These are phyloP conservation scores for Juncus effusus DNA, from an alignment of 176 grass and related monocot species.

Conservation along the genomic window DNA sequence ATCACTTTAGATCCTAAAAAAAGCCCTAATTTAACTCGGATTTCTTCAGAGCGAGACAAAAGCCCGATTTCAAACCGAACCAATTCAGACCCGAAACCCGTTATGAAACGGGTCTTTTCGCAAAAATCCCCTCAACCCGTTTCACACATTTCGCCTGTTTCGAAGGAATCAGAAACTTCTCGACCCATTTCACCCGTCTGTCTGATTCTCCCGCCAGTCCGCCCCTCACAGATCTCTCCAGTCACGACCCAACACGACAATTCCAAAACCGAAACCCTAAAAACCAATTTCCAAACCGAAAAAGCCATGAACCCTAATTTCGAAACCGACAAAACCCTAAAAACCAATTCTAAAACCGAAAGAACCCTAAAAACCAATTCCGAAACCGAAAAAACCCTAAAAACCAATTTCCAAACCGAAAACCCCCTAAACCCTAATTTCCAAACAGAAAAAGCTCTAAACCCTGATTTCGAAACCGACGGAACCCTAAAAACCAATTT, in stretches of 20 bases:
- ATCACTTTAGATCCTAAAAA: constrained; percentile 30
- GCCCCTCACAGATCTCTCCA: constrained; percentile 26
- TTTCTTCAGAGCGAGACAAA: constrained; percentile 35
- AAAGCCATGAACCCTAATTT: no score
- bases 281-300: neutral
- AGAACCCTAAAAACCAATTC: constrained; percentile 15
- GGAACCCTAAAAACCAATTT: constrained; percentile 5
- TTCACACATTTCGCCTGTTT: neutral
- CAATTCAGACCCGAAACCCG: constrained; percentile 36
- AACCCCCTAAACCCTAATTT: neutral
- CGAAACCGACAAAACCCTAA: neutral
- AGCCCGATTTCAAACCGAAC: constrained; percentile 33
- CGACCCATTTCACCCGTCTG: constrained; percentile 40
- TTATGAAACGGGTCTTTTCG: constrained; percentile 33
- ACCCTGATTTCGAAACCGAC: no score
- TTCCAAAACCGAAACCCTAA: constrained; percentile 22
- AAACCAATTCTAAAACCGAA: constrained; percentile 27
- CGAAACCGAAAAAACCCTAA: neutral
- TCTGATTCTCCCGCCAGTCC: constrained; percentile 29
- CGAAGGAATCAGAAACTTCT: constrained; percentile 34
- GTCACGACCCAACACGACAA: constrained; percentile 36
- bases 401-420: no score
- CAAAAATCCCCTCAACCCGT: constrained; percentile 30
- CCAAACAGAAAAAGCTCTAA: constrained; percentile 8
- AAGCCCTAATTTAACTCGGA: constrained; percentile 16